Base-by-base conservation (phyloP, 257 asterid species). In the Mitragyna speciosa region DNA sequence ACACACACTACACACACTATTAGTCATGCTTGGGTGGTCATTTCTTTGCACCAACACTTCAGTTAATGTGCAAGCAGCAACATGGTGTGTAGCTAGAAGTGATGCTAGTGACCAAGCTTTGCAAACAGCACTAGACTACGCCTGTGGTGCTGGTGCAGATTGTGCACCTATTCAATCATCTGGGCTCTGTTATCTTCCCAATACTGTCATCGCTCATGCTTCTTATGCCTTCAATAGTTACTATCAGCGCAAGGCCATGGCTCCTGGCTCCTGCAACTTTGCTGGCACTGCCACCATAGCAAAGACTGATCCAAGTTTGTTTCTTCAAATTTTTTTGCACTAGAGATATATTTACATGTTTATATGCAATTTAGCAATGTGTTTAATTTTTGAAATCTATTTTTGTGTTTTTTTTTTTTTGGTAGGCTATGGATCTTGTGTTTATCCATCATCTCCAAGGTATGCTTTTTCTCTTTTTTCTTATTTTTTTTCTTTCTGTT, bases 341-440 rank as follows among this genome's bases (percentile, higher is more conserved):
- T 4, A 49, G 5, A 59, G 26, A 31, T 4, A 28, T 5, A 0
- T 58, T 17, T 8, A 70, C 7, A 15, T 52, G 17, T 28, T 61
- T 43, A 17, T 43, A 17, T 58, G 19, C 24, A 43, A 49, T 10
- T 64, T 73, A 51, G 48, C 1, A 26, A 48, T 10, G 41, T 20
- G 3, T 3, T n/a, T 24, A 0, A 8, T 6, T 10, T 75, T 48
- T 11, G 54, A 45, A 45, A 45, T 67, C 30, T 24, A 39, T 36
- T 72, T 24, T 64, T n/a, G 45, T 54, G 6, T 59, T 76, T 80
- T 36, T 36, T 4, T 36, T 36, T 36, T n/a, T n/a, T 28, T 70
- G 77, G n/a, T 66, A 94, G 97, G 98, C 81, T 94, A 94, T 82
- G 98, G 98, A 86, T 94, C 98, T 88, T 94, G 98, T 82, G 91